A percentile compares a stretch with the other conserved stretches of the same genome.
Evolutionary conservation across 495 filamentous ascomycete genomes (phyloP).

Genomic region (Geopyxis carbonaria): DNA sequence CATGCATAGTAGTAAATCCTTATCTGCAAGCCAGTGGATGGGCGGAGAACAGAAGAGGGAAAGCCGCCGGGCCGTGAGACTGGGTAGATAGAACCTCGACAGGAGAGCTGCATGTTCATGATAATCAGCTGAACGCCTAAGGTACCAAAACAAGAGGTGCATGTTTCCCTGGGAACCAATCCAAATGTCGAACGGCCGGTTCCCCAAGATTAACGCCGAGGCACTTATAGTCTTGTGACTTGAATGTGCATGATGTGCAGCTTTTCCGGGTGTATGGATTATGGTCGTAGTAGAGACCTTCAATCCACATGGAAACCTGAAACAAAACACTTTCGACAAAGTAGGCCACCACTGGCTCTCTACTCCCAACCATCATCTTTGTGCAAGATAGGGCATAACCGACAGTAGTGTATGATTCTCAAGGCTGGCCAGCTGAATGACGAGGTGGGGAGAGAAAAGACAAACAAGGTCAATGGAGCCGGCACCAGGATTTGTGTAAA

Average conservation of each 20-base stretch:
- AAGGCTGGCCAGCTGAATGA: conserved; percentile 22
- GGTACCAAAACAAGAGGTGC: conserved; percentile 23
- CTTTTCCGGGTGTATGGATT: neutral
- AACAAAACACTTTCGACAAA: conserved; percentile 5
- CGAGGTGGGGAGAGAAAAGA: conserved; percentile 17
- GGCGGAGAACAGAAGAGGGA: conserved; percentile 22
- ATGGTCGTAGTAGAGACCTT: neutral
- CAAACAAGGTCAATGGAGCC: conserved; percentile 22
- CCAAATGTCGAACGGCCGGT: conserved; percentile 13
- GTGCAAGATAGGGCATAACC: conserved; percentile 22
- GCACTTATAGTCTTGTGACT: conserved; percentile 26
- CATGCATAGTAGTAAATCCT: conserved; percentile 22
- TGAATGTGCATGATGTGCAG: conserved; percentile 17
- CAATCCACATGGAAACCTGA: conserved; percentile 2
- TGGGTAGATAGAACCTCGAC: conserved; percentile 7
- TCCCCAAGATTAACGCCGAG: conserved; percentile 18
- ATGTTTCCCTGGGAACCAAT: conserved; percentile 25
- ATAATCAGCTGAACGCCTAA: conserved; percentile 25
- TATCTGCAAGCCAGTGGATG: conserved; percentile 24
- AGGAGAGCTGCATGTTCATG: conserved; percentile 19
- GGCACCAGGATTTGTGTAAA: conserved; percentile 13
- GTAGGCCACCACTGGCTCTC: neutral
- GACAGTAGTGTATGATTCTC: conserved; percentile 4
- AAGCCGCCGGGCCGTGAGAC: conserved; percentile 21
- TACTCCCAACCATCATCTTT: too few relatives aligned